Evolutionary conservation across 2,329 filamentous ascomycete genomes (phyloP), one percentile per base, ranked within the genome.

Genomic region (Chaetomiaceae sp.): DNA sequence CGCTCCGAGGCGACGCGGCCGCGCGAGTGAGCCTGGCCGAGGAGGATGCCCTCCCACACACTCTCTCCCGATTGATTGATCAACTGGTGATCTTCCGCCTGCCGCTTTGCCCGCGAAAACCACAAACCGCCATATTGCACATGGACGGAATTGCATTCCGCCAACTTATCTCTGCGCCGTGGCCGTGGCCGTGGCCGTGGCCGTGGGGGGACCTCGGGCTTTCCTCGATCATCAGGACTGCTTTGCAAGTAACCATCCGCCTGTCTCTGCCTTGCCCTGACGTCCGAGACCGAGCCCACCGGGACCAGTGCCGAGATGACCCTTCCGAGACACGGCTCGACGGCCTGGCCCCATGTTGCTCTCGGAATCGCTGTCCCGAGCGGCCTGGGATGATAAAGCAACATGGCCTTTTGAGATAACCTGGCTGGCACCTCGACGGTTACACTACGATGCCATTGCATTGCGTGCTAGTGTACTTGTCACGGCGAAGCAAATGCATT

Each of bases 111-210:
- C n/a, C n/a, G n/a, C n/a, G n/a, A n/a, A n/a, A n/a, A n/a, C n/a
- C n/a, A n/a, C n/a, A 19, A 23, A 31, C 42, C n/a, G 39, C 9
- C 41, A n/a, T 30, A 53, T 50, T 44, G 42, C 48, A 48, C 48
- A 33, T 33, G 46, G 44, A 45, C 55, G 50, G 50, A 40, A 54
- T 25, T 14, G 20, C 21, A 31, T 53, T 46, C 54, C 51, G 53
- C 40, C 44, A 14, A n/a, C n/a, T n/a, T n/a, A n/a, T 27, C 25
- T 27, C 25, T n/a, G n/a, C n/a, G n/a, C n/a, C n/a, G n/a, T n/a
- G n/a, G n/a, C n/a, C n/a, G n/a, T n/a, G n/a, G n/a, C n/a, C n/a
- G n/a, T n/a, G n/a, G n/a, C n/a, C n/a, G n/a, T n/a, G n/a, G n/a
- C n/a, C 21, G 35, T 27, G 25, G 21, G 42, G 41, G 30, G 30